Base-by-base conservation (phyloP, 164 flowering plant species). In the Berberis vulgaris region DNA sequence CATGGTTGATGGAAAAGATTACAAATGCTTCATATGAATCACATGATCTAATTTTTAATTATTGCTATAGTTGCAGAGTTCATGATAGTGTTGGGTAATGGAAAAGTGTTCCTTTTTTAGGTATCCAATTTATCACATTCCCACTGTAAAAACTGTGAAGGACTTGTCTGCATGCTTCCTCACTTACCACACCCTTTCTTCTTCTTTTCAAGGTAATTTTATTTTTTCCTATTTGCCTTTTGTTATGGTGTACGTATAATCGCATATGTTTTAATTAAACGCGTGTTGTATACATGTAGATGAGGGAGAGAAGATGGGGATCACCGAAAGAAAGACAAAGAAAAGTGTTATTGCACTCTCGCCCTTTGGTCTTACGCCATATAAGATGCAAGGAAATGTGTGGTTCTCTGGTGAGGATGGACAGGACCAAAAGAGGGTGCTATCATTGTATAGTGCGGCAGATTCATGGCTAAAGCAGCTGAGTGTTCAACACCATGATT, bases 41-140 rank as follows among this genome's bases (percentile, higher is more conserved):
- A 26, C 26, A 26, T 26, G 26, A 26, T 26, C 26, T 0, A 26
- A 26, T 26, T 26, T 26, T 26, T 0, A 26, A 26, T 26, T 26
- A 26, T 26, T 26, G 26, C 26, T 26, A 26, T 26, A 26, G 26
- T 26, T 26, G 26, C 26, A 26, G 26, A 26, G 26, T 26, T 26
- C 26, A 26, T 26, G 26, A 26, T 26, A 26, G 26, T 26, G 26
- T 26, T 26, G 26, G 26, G 26, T 26, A 4, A 6, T 59, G 49
- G 12, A 43, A 7, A 58, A 41, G 12, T 42, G 12, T 2, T 38
- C 6, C n/a, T 12, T 61, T 2, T 79, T 63, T 75, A 92, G 95
- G 98, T 92, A 89, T 67, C 98, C 97, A 5, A 95, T 95, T 40
- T 95, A 95, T 82, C 97, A 91, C 72, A 95, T 95, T 65, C 99